phyloP scores from a whole-genome alignment of 139 green algal species.

The Tetraselmis striata region DNA sequence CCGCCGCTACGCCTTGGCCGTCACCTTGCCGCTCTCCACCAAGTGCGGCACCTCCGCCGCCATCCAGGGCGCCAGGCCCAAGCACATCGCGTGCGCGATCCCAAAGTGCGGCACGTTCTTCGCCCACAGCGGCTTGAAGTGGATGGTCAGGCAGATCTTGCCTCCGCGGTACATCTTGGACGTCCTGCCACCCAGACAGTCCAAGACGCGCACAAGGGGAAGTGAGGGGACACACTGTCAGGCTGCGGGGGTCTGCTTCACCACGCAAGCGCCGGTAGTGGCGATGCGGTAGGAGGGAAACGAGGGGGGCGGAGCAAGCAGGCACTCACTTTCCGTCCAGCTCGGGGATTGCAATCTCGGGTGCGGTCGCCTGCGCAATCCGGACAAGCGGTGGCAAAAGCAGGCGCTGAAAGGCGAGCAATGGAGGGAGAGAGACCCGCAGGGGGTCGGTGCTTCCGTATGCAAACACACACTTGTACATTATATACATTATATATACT shows the following conservation, averaged over 20 bases:
- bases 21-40: conserved; percentile 73
- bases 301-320: too few relatives aligned
- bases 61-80: conserved; percentile 91
- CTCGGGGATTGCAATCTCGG: conserved; percentile 91
- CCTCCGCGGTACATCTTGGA: conserved; percentile 96
- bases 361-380: conserved; percentile 40
- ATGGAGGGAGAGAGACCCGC: too few relatives aligned
- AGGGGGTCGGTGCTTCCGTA: too few relatives aligned
- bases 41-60: conserved; percentile 90
- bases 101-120: conserved; percentile 93
- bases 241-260: too few relatives aligned
- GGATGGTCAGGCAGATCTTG: conserved; percentile 91
- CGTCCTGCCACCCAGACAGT: conserved; percentile 26
- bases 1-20: conserved; percentile 55
- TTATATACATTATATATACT: too few relatives aligned
- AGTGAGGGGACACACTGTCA: too few relatives aligned
- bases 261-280: too few relatives aligned
- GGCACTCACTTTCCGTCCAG: conserved; percentile 79
- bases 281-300: too few relatives aligned
- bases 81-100: conserved; percentile 88
- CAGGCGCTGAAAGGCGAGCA: background rate
- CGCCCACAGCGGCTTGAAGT: conserved; percentile 95
- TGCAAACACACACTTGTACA: too few relatives aligned
- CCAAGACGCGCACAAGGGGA: too few relatives aligned
- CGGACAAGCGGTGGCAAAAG: background rate